A percentile compares a stretch with the other conserved stretches of the same genome.
These are phyloP conservation scores for Cercospora janseana DNA, from an alignment of 2,329 filamentous ascomycete genomes.

Conservation along the genomic window DNA sequence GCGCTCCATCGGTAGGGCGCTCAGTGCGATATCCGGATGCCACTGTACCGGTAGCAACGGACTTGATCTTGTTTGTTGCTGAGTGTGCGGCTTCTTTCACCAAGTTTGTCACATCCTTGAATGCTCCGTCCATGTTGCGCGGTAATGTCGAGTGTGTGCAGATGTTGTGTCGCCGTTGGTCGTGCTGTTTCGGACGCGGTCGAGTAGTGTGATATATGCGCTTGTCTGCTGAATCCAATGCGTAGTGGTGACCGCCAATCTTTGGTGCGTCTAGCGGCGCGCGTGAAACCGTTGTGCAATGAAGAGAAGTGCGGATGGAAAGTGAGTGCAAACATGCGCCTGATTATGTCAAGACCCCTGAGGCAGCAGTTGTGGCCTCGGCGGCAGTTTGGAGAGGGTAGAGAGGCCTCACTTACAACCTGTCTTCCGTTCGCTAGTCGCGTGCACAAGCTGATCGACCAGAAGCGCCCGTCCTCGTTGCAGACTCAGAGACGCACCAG, in stretches of 20 bases:
- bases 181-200: slow-evolving; percentile 8
- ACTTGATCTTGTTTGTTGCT: background rate
- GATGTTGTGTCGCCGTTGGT: slow-evolving; percentile 7
- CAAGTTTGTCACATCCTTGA: background rate
- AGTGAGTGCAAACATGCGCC: too few species aligned
- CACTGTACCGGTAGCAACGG: background rate
- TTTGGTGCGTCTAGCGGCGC: background rate
- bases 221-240: slow-evolving; percentile 9
- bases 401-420: too few species aligned
- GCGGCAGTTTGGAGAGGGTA: too few species aligned
- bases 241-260: background rate
- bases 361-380: too few species aligned
- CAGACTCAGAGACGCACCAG: too few species aligned
- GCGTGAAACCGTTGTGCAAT: background rate
- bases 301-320: background rate
- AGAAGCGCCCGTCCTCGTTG: too few species aligned
- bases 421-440: too few species aligned
- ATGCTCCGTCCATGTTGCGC: slow-evolving; percentile 8
- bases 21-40: background rate
- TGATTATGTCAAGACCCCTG: too few species aligned
- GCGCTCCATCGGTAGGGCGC: too few species aligned
- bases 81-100: background rate
- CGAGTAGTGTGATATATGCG: background rate
- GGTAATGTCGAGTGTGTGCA: background rate
- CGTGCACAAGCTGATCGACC: too few species aligned